A percentile compares a stretch with the other conserved stretches of the same genome.
These are phyloP conservation scores for Trichosporon sp. DNA, from an alignment of 1,284 basidiomycete species.

Conservation along the genomic window DNA sequence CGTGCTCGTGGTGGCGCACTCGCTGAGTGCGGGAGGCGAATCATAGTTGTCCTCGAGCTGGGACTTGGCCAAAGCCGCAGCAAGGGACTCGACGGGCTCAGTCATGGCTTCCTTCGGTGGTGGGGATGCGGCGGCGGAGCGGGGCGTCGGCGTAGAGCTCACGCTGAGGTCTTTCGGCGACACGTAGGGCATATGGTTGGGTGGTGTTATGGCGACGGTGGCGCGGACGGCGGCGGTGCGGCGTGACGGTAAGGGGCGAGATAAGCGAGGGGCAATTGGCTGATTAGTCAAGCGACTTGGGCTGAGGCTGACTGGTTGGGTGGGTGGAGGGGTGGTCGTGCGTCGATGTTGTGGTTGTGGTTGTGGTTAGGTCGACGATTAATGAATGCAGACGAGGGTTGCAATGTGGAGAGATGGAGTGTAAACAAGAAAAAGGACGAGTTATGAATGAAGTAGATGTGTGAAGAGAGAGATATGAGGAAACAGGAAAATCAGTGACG, in stretches of 20 bases:
- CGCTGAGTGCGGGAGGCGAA: conserved; percentile 7
- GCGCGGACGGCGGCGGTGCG: not conserved
- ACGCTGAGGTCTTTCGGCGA: conserved; percentile 22
- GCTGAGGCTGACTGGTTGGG: too few species aligned
- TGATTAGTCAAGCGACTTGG: not conserved
- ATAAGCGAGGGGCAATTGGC: not conserved
- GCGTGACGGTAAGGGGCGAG: conserved; percentile 2
- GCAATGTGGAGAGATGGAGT: not conserved
- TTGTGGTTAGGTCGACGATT: not conserved
- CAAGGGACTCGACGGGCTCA: conserved; percentile 9
- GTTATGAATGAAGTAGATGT: not conserved
- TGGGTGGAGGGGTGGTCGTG: not conserved
- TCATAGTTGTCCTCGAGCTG: not conserved
- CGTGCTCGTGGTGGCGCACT: not conserved
- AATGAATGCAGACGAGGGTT: not conserved
- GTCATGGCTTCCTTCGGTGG: not conserved
- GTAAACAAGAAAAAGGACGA: not conserved
- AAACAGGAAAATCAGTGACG: conserved; percentile 12
- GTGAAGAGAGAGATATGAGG: not conserved
- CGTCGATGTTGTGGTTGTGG: not conserved
- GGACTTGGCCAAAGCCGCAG: not conserved
- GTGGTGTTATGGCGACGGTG: not conserved
- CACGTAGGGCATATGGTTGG: conserved; percentile 22
- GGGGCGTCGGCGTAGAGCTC: not conserved
- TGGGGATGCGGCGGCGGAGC: not conserved